Evolutionary conservation across 169 alveolate species (phyloP), one percentile per base, ranked within the genome.

Genomic region (Miamiensis avidus): DNA sequence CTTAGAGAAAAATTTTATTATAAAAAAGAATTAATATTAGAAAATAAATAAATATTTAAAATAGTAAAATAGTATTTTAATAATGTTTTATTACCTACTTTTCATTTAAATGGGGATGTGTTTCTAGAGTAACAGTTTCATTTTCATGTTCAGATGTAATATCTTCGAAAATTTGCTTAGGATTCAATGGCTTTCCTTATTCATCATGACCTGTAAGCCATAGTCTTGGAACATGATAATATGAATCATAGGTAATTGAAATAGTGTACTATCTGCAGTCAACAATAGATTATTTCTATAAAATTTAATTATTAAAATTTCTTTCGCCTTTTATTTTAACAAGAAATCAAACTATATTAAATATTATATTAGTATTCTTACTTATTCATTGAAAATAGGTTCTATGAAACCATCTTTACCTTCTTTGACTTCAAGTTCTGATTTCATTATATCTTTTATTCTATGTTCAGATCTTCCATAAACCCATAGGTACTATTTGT

Each of bases 161-260:
- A 75, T 86, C 90, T 75, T 86, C 86, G 20, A 81, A 86, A 32
- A 86, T 81, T 31, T 86, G 81, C 31, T 86, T 65, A 69, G 65
- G 49, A 74, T 86, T 81, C 31, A 86, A 81, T 31, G 90, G 90
- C 31, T 74, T 72, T 31, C 82, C 75, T 30, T 86, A 34, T 75
- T 78, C 79, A 73, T 49, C 74, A 27, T 75, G 81, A 29, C 90
- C 90, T 31, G 74, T 74, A 34, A 86, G 25, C 90, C 90, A 86
- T 75, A 86, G 69, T 81, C 90, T 79, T 30, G 90, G 90, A 31
- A 33, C 82, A 65, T 86, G 90, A 74, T 86, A 86, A 74, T 86
- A 81, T 20, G 73, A 20, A 64, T 86, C 90, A 75, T 86, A 86
- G 16, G 90, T 86, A 20, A 86, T 86, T 27, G 90, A 74, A 28